Evolutionary conservation across 192 early-diverging fungal species (phyloP).

Genomic region (Backusella circina): DNA sequence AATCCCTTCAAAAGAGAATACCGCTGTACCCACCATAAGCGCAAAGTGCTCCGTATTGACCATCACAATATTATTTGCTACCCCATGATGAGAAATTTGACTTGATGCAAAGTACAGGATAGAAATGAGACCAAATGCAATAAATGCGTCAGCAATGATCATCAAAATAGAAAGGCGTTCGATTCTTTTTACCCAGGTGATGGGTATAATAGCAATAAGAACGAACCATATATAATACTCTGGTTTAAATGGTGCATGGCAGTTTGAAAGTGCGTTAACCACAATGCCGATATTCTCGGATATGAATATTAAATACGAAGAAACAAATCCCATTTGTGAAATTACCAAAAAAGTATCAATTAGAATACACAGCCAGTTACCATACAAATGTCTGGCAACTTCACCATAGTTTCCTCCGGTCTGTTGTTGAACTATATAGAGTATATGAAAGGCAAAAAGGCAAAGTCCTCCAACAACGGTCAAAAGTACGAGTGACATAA

Average conservation of each 20-base stretch:
- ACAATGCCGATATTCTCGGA: slow-evolving; percentile 75
- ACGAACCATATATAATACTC: slow-evolving; percentile 74
- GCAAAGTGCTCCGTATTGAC: slow-evolving; percentile 62
- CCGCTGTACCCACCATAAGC: slow-evolving; percentile 66
- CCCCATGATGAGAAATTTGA: slow-evolving; percentile 48
- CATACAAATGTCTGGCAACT: slow-evolving; percentile 48
- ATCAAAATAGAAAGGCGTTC: slow-evolving; percentile 44
- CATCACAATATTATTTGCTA: slow-evolving; percentile 44
- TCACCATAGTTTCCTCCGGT: slow-evolving; percentile 58
- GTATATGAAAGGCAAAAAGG: slow-evolving; percentile 49
- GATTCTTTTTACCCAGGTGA: slow-evolving; percentile 65
- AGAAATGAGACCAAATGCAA: slow-evolving; percentile 64
- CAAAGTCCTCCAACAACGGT: slow-evolving; percentile 53
- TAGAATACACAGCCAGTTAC: slow-evolving; percentile 10
- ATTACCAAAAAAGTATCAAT: slow-evolving; percentile 50
- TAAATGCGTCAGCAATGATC: slow-evolving; percentile 72
- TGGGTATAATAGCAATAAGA: slow-evolving; percentile 64
- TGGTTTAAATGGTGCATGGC: slow-evolving; percentile 50
- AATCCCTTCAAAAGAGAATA: slow-evolving; percentile 47
- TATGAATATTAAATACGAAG: slow-evolving; percentile 86
- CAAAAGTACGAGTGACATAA: slow-evolving; percentile 59
- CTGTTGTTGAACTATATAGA: slow-evolving; percentile 40
- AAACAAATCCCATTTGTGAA: slow-evolving; percentile 80
- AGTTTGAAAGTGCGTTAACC: slow-evolving; percentile 61
- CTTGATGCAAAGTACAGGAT: slow-evolving; percentile 53